Conservation (phyloP, 2,329 filamentous ascomycete species). For the Diaporthe sp. region DNA sequence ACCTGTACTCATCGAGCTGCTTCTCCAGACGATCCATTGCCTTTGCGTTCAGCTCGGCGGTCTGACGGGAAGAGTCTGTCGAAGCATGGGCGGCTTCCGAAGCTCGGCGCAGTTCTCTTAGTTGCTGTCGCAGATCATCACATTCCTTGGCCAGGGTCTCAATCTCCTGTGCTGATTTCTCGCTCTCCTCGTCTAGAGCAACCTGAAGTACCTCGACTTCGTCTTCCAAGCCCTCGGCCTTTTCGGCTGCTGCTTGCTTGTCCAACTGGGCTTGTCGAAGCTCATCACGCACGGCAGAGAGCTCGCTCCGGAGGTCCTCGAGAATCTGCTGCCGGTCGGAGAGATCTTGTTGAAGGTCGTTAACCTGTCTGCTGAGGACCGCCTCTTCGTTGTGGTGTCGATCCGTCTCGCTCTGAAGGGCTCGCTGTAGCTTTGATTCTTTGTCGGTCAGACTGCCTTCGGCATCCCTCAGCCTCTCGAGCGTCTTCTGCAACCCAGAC, state of each 20-base stretch:
- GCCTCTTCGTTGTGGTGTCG: conserved; percentile 79
- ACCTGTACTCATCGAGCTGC: conserved; percentile 71
- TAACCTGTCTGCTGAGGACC: conserved; percentile 77
- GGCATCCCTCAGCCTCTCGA: conserved; percentile 75
- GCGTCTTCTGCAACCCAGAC: conserved; percentile 73
- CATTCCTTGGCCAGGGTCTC: conserved; percentile 57
- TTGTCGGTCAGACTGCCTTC: conserved; percentile 76
- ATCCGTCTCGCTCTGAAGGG: conserved; percentile 76
- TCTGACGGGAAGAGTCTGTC: conserved; percentile 45
- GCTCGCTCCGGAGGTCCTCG: conserved; percentile 73
- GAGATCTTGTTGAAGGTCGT: conserved; percentile 78
- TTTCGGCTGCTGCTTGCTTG: conserved; percentile 71
- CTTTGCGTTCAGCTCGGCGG: conserved; percentile 48
- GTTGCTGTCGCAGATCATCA: conserved; percentile 54
- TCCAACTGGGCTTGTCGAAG: conserved; percentile 75
- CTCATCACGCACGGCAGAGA: conserved; percentile 74
- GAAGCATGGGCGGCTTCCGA: conserved; percentile 44
- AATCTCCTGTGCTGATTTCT: conserved; percentile 63
- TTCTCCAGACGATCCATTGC: conserved; percentile 64
- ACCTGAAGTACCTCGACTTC: conserved; percentile 80
- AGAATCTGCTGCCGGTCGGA: conserved; percentile 73
- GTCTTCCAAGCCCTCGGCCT: conserved; percentile 76
- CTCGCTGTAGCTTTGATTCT: conserved; percentile 74
- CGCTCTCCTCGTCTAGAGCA: conserved; percentile 72
- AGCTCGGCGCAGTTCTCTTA: conserved; percentile 47